These are phyloP conservation scores for Keithomyces neogunnii DNA, from an alignment of 2,329 filamentous ascomycete species.

Conservation along the genomic window DNA sequence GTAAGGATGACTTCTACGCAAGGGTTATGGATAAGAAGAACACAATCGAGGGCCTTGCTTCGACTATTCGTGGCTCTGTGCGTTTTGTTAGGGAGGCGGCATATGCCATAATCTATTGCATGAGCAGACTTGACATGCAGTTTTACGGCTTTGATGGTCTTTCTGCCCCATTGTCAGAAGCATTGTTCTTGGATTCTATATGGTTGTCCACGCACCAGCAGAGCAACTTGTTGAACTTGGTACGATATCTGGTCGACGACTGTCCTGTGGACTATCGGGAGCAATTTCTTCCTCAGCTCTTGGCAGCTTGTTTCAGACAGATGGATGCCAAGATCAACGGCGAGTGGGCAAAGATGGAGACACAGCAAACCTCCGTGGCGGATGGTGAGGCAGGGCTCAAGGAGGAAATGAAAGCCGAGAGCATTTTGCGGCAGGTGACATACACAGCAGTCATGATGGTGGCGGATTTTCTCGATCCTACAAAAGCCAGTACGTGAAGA, in stretches of 20 bases:
- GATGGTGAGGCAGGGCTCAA: conserved; percentile 69
- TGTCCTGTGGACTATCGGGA: conserved; percentile 72
- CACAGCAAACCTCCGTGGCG: conserved; percentile 50
- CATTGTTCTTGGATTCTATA: conserved; percentile 74
- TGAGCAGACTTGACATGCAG: conserved; percentile 76
- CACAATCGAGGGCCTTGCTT: conserved; percentile 88
- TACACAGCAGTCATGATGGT: conserved; percentile 90
- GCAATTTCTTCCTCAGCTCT: conserved; percentile 76
- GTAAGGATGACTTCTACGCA: conserved; percentile 93
- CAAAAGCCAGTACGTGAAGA: conserved; percentile 47
- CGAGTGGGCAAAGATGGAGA: conserved; percentile 76
- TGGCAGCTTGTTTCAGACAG: conserved; percentile 74
- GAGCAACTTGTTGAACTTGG: conserved; percentile 83
- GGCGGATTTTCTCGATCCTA: conserved; percentile 76
- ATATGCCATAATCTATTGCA: conserved; percentile 89
- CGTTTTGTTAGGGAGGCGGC: conserved; percentile 86
- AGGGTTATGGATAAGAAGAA: conserved; percentile 81
- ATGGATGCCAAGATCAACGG: conserved; percentile 79
- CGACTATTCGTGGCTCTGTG: conserved; percentile 81
- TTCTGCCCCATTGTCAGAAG: conserved; percentile 71
- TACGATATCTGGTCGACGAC: conserved; percentile 82
- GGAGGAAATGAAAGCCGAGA: conserved; percentile 97
- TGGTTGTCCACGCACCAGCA: conserved; percentile 87
- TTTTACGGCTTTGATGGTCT: conserved; percentile 90
- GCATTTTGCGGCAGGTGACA: conserved; percentile 84